These are phyloP conservation scores for Jacaranda copaia DNA, from an alignment of 257 asterid species.

Conservation along the genomic window DNA sequence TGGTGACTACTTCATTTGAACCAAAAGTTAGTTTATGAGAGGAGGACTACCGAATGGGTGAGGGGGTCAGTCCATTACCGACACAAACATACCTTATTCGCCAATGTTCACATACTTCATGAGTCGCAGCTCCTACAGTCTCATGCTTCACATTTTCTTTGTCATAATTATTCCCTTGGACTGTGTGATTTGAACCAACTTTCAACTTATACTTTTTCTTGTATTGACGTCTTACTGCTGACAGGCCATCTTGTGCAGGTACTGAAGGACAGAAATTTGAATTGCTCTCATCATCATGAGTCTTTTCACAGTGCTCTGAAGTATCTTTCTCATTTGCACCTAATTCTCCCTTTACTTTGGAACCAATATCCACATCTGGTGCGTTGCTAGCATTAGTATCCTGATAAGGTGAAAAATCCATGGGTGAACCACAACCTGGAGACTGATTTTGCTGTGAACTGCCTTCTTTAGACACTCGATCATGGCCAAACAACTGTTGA, in stretches of 20 bases:
- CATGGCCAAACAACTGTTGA: constrained; percentile 48
- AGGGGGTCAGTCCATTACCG: neutral
- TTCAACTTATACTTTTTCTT: constrained; percentile 78
- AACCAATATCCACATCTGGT: constrained; percentile 39
- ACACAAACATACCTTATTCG: constrained; percentile 67
- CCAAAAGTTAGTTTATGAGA: constrained; percentile 9
- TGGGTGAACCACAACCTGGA: constrained; percentile 78
- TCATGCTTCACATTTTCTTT: constrained; percentile 51
- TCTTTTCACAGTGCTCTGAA: constrained; percentile 39
- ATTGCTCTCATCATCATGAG: constrained; percentile 42
- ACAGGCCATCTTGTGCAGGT: constrained; percentile 64
- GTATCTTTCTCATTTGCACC: constrained; percentile 34
- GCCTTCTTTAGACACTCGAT: constrained; percentile 43
- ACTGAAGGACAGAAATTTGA: constrained; percentile 45
- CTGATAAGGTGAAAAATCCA: constrained; percentile 92
- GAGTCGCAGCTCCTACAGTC: constrained; percentile 35
- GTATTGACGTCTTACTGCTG: constrained; percentile 69
- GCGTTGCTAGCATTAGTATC: constrained; percentile 40
- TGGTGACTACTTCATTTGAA: neutral
- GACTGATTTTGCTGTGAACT: constrained; percentile 51
- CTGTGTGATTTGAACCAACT: constrained; percentile 54
- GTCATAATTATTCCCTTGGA: constrained; percentile 38
- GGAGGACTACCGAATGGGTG: neutral
- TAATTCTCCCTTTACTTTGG: constrained; percentile 45
- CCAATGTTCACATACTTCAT: constrained; percentile 79